Evolutionary conservation across 345 rosid species (phyloP).

Genomic region (Trapa bicornis): DNA sequence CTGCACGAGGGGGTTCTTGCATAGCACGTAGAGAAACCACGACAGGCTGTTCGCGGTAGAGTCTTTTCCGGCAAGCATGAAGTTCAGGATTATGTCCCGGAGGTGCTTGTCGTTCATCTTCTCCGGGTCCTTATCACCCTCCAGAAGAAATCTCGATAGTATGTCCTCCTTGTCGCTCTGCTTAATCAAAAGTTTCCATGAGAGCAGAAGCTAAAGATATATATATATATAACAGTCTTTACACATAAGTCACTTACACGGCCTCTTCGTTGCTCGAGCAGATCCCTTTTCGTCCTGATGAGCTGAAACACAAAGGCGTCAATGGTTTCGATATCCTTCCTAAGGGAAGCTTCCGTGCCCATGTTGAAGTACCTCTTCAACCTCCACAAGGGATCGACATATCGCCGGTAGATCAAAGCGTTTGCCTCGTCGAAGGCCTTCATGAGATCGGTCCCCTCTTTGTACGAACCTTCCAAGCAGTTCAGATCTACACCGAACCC

Average conservation of each 20-base stretch:
- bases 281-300: constrained; percentile 35
- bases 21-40: constrained; percentile 70
- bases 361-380: constrained; percentile 41
- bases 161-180: constrained; percentile 57
- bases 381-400: constrained; percentile 59
- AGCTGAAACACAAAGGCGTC: constrained; percentile 39
- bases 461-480: constrained; percentile 38
- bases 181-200: neutral
- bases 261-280: constrained; percentile 11
- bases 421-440: constrained; percentile 61
- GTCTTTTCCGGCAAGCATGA: constrained; percentile 73
- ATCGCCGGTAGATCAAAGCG: constrained; percentile 39
- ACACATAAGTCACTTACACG: constrained; percentile 17
- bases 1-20: constrained; percentile 57
- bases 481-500: constrained; percentile 63
- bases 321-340: constrained; percentile 30
- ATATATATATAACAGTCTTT: too few relatives aligned
- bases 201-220: too few relatives aligned
- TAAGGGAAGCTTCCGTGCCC: constrained; percentile 42
- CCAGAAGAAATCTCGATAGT: constrained; percentile 48
- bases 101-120: constrained; percentile 45
- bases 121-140: constrained; percentile 46
- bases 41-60: constrained; percentile 41
- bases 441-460: constrained; percentile 37
- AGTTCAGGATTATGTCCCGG: constrained; percentile 56